Base-by-base conservation (phyloP, 2,329 filamentous ascomycete genomes). In the Penicillium expansum region DNA sequence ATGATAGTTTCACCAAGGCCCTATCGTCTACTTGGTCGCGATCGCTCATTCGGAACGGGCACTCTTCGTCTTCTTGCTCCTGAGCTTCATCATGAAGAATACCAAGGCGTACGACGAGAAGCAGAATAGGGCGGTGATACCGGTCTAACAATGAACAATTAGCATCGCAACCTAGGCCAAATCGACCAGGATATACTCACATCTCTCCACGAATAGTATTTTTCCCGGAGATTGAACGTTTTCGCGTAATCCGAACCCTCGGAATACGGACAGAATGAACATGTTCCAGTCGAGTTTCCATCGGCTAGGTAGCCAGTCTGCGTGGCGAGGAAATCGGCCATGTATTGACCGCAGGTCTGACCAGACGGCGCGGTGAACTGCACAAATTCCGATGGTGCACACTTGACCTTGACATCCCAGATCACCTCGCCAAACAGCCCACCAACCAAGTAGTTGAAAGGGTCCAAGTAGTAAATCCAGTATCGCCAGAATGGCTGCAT, bases 31-130 rank as follows among this genome's bases (percentile, higher is more conserved):
- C 8, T 42, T 16, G 16, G 7, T n/a, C 4, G n/a, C 18, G n/a
- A 30, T 44, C 33, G 14, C 13, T 59, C 53, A 72, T 48, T 73
- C 71, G 4, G 66, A 69, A 10, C 69, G 61, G 5, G 77, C 77
- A 43, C 71, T 79, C 70, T 80, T 80, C 16, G 74, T 79, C 59
- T 74, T 76, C 69, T 80, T 80, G 37, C 75, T 80, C 56, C 79
- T 67, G 43, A 80, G 60, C 66, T 79, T 80, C 78, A 80, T 80
- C 71, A 80, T 75, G 24, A 77, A 41, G 62, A 76, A 80, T 1
- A 80, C 78, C 52, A 77, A 55, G 5, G 64, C 72, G 57, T 80
- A 80, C 2, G 73, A 74, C 2, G 68, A 70, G 48, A 77, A 63
- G 45, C 72, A 77, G 61, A 79, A 80, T 2, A 79, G 59, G 3